Evolutionary conservation across 495 filamentous ascomycete species (phyloP).

Genomic region (Tuber melanosporum): DNA sequence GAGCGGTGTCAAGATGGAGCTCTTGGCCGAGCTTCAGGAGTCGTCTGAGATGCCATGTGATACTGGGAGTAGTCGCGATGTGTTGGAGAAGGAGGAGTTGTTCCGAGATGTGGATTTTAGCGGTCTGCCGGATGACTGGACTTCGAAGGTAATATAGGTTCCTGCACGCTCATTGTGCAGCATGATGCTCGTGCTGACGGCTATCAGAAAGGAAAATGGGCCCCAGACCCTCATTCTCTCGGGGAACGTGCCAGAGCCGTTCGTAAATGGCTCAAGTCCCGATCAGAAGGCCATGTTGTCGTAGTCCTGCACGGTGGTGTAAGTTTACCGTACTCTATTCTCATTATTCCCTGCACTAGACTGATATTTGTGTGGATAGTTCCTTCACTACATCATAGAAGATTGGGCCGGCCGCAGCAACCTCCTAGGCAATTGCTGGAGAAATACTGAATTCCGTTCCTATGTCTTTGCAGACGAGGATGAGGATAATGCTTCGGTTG

Average conservation of each 20-base stretch:
- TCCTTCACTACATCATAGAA: constrained; percentile 71
- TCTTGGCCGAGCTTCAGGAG: constrained; percentile 77
- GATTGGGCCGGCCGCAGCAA: constrained; percentile 62
- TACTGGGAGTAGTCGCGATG: constrained; percentile 55
- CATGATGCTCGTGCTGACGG: background rate
- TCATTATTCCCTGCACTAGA: background rate
- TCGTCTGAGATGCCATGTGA: constrained; percentile 71
- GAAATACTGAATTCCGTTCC: constrained; percentile 72
- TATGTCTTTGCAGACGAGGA: constrained; percentile 57
- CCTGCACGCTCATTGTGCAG: background rate
- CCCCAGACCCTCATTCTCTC: constrained; percentile 54
- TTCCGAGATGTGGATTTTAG: constrained; percentile 50
- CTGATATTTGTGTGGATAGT: constrained; percentile 28
- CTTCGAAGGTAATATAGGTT: constrained; percentile 54
- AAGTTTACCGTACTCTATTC: background rate
- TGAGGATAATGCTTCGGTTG: constrained; percentile 55
- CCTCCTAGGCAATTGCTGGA: constrained; percentile 68
- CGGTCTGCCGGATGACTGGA: constrained; percentile 48
- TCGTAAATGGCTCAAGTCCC: constrained; percentile 60
- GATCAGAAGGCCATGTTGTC: constrained; percentile 54
- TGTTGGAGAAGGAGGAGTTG: constrained; percentile 55
- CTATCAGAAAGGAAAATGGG: constrained; percentile 62
- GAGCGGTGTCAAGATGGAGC: constrained; percentile 53
- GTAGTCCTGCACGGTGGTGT: constrained; percentile 65
- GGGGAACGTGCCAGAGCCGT: constrained; percentile 57